Base-by-base conservation (phyloP, 352 stramenopile species). In the Aphanomyces invadans region DNA sequence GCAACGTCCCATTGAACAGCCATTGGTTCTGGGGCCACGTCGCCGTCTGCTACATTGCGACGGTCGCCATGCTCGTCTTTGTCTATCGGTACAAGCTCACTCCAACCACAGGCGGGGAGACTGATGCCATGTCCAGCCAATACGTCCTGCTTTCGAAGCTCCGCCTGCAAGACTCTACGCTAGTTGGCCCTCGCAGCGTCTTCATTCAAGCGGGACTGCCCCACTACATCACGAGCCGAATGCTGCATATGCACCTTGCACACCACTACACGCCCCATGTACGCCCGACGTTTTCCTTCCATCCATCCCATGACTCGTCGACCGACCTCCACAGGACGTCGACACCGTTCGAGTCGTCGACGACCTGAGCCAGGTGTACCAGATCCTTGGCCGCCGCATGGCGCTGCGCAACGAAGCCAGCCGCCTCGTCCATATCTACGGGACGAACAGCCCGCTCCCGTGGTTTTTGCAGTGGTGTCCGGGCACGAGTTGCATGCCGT, bases 1-100 rank as follows among this genome's bases (percentile, higher is more conserved):
- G 81, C 63, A 92, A 92, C 55, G 83, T 92, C 17, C 83, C 83
- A n/a, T 69, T 92, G 0, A 72, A 78, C 44, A 92, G 83, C 60
- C 54, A 85, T 45, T 92, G 81, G 80, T 84, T 83, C 63, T 92
- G 83, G 83, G 71, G 70, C 11, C 83, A 92, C 55, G 83, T 92
- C 4, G 77, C 52, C 17, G 89, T 90, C 36, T 92, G 80, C 71
- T 92, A 90, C 66, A 15, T 89, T 12, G 73, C 88, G 3, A 79
- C 77, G 4, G 75, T 54, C 17, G 74, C 76, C 21, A 73, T 89
- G 26, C 48, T 90, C 17, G 36, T 36, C 19, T 78, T 92, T 38
- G 44, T 92, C 32, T 21, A 69, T 0, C 53, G 62, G 70, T 74
- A 63, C n/a, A 36, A 46, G 9, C 4, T n/a, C n/a, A n/a, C 33